These are phyloP conservation scores for Fusarium sp. DNA, from an alignment of 2,329 filamentous ascomycete species.

Conservation along the genomic window DNA sequence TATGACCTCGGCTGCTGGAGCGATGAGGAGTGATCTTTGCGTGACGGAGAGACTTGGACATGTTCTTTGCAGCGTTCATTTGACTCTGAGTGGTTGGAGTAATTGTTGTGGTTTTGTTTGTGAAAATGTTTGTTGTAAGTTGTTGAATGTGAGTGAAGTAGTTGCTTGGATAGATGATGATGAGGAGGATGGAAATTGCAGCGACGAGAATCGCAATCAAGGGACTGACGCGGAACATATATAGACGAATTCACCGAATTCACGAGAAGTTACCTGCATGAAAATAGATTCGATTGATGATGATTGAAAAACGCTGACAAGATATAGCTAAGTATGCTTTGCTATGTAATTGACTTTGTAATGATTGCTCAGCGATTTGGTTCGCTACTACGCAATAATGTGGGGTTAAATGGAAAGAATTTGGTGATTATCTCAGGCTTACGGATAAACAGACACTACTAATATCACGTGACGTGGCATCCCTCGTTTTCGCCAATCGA, in stretches of 20 bases:
- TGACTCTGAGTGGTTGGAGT: slow-evolving; percentile 3
- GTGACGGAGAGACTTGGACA: slow-evolving; percentile 70
- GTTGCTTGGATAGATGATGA: slow-evolving; percentile 42
- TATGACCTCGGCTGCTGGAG: slow-evolving; percentile 76
- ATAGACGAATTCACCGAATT: slow-evolving; percentile 43
- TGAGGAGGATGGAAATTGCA: slow-evolving; percentile 50
- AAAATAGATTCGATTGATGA: slow-evolving; percentile 24
- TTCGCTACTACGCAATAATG: not conserved
- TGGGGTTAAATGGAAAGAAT: not conserved
- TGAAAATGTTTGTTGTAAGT: slow-evolving; percentile 29
- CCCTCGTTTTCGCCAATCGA: not conserved
- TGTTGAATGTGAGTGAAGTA: slow-evolving; percentile 35
- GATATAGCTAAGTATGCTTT: slow-evolving; percentile 30
- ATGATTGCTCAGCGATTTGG: slow-evolving; percentile 40
- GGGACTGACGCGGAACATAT: slow-evolving; percentile 50
- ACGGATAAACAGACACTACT: slow-evolving; percentile 22
- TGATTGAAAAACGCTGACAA: slow-evolving; percentile 41
- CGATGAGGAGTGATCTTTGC: slow-evolving; percentile 79
- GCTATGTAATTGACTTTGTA: slow-evolving; percentile 25
- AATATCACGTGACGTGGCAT: slow-evolving; percentile 18
- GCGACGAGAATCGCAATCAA: slow-evolving; percentile 48
- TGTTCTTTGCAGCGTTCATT: slow-evolving; percentile 53
- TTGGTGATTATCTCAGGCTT: slow-evolving; percentile 32
- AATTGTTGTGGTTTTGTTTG: slow-evolving; percentile 13
- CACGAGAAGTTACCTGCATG: slow-evolving; percentile 37